A percentile compares a stretch with the other conserved stretches of the same genome.
These are phyloP conservation scores for Melanogaster broomeanus DNA, from an alignment of 768 basidiomycete genomes.

Conservation along the genomic window DNA sequence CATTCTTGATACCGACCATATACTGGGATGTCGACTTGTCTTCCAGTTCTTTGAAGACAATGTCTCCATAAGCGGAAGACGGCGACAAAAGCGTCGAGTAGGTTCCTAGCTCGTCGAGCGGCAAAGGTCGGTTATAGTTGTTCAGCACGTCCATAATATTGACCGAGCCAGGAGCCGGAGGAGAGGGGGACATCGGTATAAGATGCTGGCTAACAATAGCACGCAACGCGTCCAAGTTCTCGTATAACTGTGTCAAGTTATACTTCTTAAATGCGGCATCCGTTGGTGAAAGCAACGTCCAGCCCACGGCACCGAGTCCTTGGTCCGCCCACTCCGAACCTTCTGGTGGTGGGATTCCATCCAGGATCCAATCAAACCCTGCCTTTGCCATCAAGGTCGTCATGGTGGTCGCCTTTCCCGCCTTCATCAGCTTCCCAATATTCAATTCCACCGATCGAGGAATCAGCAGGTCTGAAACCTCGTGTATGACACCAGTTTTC, in stretches of 20 bases:
- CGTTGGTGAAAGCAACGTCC: conserved; percentile 89
- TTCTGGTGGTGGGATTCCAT: conserved; percentile 79
- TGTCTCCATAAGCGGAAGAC: conserved; percentile 70
- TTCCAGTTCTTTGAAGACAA: conserved; percentile 67
- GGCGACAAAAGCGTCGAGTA: conserved; percentile 79
- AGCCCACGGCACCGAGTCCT: conserved; percentile 54
- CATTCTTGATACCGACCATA: conserved; percentile 74
- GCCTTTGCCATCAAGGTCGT: conserved; percentile 77
- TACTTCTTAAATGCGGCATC: conserved; percentile 89
- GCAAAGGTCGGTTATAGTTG: conserved; percentile 74
- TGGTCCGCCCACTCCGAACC: conserved; percentile 64
- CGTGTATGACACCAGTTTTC: conserved; percentile 88
- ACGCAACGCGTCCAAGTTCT: conserved; percentile 52
- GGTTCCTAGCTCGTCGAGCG: conserved; percentile 66
- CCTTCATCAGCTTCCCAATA: conserved; percentile 86
- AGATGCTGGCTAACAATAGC: conserved; percentile 77
- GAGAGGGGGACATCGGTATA: conserved; percentile 47
- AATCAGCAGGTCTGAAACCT: conserved; percentile 80
- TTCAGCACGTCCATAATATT: conserved; percentile 42
- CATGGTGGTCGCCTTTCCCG: conserved; percentile 91
- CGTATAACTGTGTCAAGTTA: conserved; percentile 76
- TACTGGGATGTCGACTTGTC: conserved; percentile 45
- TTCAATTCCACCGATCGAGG: conserved; percentile 87
- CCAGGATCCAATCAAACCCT: conserved; percentile 88
- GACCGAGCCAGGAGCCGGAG: conserved; percentile 21